Percentiles rank a stretch among this genome's conserved stretches.
Evolutionary conservation across 1,284 basidiomycete species (phyloP).

Genomic region (Naganishia sp.): DNA sequence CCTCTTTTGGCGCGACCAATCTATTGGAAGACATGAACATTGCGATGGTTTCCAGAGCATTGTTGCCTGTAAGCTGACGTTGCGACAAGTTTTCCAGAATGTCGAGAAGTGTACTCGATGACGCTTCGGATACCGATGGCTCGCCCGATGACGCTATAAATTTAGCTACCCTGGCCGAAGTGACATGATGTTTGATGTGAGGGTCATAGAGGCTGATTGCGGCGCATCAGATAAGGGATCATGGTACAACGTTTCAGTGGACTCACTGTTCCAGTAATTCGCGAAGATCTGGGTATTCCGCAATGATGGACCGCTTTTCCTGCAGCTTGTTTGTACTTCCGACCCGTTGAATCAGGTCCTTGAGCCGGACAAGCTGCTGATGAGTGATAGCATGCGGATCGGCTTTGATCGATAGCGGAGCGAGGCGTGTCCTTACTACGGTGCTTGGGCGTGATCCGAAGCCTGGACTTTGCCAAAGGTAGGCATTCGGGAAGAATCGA

Average conservation of each 20-base stretch:
- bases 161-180: slow-evolving; percentile 10
- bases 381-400: neutral
- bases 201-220: slow-evolving; percentile 23
- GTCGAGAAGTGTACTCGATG: slow-evolving; percentile 23
- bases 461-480: too few species aligned
- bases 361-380: slow-evolving; percentile 34
- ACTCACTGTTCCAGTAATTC: slow-evolving; percentile 45
- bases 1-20: neutral
- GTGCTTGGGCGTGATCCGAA: too few species aligned
- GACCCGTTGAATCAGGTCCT: slow-evolving; percentile 39
- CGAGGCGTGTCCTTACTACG: neutral
- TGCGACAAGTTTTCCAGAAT: slow-evolving; percentile 37
- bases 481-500: too few species aligned
- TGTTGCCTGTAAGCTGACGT: slow-evolving; percentile 35
- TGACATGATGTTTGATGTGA: slow-evolving; percentile 25
- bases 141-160: neutral
- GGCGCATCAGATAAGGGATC: neutral
- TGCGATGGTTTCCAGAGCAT: slow-evolving; percentile 34
- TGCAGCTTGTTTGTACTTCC: slow-evolving; percentile 37
- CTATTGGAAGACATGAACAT: slow-evolving; percentile 38
- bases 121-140: neutral
- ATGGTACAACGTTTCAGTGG: neutral
- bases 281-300: slow-evolving; percentile 44
- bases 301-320: slow-evolving; percentile 41
- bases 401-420: neutral